Evolutionary conservation across 495 filamentous ascomycete species (phyloP), one percentile per base, ranked within the genome.

Genomic region (Podospora pseudoanserina): DNA sequence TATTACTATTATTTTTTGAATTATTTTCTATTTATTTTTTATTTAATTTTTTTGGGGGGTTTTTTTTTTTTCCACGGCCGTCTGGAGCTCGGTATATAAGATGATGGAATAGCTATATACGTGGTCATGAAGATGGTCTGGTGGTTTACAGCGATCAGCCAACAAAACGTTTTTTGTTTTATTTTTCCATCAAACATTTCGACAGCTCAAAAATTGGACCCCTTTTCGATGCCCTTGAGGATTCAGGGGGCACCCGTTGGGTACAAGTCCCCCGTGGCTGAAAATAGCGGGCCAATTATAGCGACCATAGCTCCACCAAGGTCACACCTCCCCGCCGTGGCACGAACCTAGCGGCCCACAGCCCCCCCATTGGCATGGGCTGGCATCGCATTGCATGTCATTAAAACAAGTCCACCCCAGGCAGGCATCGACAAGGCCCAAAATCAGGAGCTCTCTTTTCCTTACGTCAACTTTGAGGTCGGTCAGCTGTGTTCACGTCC

Each of bases 211-310:
- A 13, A 49, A 5, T 13, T 49, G 39, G 13, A 49, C 39, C 34
- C 11, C 11, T 6, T 11, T 11, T 16, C 39, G 7, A 49, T 13
- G 23, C 39, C 49, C n/a, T 18, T 65, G 23, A 5, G 18, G 32
- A 39, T 63, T 18, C 13, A 34, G 53, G 53, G 53, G 64, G 28
- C 54, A 15, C 23, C 49, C 9, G 13, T n/a, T 64, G 23, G 19
- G 60, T 60, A 54, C 39, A 61, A 56, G 59, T n/a, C 23, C 32
- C 39, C 39, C 39, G 39, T 49, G 39, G 53, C 69, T 60, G 16
- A 63, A 2, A 34, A 53, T 58, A 53, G 44, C 32, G 18, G 44
- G 58, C 66, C 67, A 69, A 63, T 65, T 67, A 65, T 61, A 68
- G 68, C 11, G 68, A 55, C 60, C 66, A 64, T 49, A 64, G 59